Conservation (phyloP, 2,329 filamentous ascomycete species). For the Coleophoma eucalyptorum region DNA sequence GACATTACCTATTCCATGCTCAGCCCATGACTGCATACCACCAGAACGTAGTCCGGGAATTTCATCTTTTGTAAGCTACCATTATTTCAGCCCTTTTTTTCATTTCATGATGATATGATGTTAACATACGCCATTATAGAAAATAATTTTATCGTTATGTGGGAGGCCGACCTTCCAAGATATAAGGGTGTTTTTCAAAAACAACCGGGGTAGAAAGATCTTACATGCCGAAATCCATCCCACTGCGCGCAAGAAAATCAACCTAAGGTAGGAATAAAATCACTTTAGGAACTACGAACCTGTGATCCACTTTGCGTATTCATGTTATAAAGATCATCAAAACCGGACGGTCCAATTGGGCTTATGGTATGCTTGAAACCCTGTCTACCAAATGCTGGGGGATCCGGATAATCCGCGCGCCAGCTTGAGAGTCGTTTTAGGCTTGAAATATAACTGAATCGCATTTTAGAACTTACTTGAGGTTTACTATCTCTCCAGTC, state of each 20-base stretch:
- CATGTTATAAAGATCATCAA: conserved; percentile 44
- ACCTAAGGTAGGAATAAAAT: neutral
- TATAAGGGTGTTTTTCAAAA: neutral
- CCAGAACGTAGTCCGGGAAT: neutral
- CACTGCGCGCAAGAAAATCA: neutral
- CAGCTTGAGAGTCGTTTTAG: neutral
- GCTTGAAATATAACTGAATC: neutral
- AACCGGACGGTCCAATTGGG: conserved; percentile 29
- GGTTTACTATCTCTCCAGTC: neutral
- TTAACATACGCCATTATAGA: neutral
- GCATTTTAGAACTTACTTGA: neutral
- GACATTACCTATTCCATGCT: conserved; percentile 35
- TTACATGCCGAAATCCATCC: conserved; percentile 1
- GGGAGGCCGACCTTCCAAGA: neutral
- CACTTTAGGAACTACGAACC: neutral
- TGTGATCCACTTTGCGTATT: conserved; percentile 45
- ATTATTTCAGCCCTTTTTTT: neutral
- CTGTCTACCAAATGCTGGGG: neutral
- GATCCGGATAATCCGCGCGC: neutral
- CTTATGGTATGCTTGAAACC: neutral
- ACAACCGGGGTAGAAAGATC: no score
- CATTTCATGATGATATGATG: neutral
- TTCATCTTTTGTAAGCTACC: neutral
- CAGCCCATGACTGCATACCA: conserved; percentile 1
- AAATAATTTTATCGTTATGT: neutral